These are phyloP conservation scores for Hyaloperonospora brassicae DNA, from an alignment of 352 stramenopile species.

Conservation along the genomic window DNA sequence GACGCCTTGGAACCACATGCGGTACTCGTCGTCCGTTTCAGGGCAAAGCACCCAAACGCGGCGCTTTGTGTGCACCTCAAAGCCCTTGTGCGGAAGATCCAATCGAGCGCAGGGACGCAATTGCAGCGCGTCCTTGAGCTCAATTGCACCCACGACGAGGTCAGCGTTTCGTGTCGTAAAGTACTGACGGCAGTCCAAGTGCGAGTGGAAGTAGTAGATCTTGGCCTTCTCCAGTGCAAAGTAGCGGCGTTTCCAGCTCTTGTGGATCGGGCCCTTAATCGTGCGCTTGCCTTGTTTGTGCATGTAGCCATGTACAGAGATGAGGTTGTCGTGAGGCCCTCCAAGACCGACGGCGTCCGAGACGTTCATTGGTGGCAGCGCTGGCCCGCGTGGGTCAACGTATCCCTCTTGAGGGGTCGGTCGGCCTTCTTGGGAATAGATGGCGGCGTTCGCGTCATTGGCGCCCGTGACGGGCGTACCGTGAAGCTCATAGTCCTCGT, in stretches of 20 bases:
- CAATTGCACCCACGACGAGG: constrained; percentile 68
- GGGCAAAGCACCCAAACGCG: constrained; percentile 82
- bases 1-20: constrained; percentile 82
- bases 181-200: constrained; percentile 81
- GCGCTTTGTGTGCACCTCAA: constrained; percentile 79
- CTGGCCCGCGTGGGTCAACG: constrained; percentile 55
- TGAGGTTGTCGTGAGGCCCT: constrained; percentile 72
- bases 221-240: constrained; percentile 82
- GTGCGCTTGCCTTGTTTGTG: constrained; percentile 86
- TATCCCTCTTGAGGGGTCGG: constrained; percentile 48
- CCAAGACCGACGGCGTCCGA: constrained; percentile 52
- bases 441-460: constrained; percentile 37
- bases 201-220: constrained; percentile 86
- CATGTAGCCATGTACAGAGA: constrained; percentile 84
- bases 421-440: constrained; percentile 43
- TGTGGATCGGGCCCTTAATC: constrained; percentile 83
- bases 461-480: constrained; percentile 44
- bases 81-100: constrained; percentile 74
- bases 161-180: constrained; percentile 80
- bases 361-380: constrained; percentile 60
- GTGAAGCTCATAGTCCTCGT: constrained; percentile 55
- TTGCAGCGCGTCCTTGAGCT: constrained; percentile 83
- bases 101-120: constrained; percentile 67
- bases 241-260: constrained; percentile 82
- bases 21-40: constrained; percentile 79